Base-by-base conservation (phyloP, 495 filamentous ascomycete species). In the Podospora pseudocomata region DNA sequence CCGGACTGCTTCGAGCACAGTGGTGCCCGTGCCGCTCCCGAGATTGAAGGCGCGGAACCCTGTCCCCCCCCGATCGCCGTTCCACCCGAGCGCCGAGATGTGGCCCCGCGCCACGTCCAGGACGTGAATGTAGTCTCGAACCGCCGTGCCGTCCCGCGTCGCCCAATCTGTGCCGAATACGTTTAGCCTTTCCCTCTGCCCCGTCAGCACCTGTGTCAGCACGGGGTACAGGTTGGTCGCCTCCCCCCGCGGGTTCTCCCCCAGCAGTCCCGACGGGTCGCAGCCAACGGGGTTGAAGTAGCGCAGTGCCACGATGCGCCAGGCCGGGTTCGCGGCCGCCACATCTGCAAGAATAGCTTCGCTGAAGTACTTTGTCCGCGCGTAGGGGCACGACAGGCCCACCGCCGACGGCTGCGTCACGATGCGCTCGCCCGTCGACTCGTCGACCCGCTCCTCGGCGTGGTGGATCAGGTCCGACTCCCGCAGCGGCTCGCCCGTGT, bases 271-370 rank as follows among this genome's bases (percentile, higher is more conserved):
- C 0, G 86, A 87, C 49, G 87, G 79, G 67, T 90, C 85, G 73
- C 86, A 90, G 5, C 88, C 88, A 32, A 89, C 84, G 5, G 88
- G 88, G 67, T 90, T 90, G 80, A 90, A 90, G 72, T 90, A 90
- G 19, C 88, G 81, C 15, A 90, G 80, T 19, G 86, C 85, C 26
- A 88, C 84, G 68, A 88, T 86, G 13, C 81, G 83, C 87, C 86
- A 89, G 57, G 81, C 81, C 5, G 87, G 82, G 74, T 89, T 84
- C 4, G 88, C 81, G 20, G 76, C 77, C 15, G 86, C 86, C 23
- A 87, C 73, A 70, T 90, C 88, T 15, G 85, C 83, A n/a, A 90
- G 77, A 63, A 90, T 89, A 16, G 85, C 84, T 68, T 90, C 88
- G 69, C 84, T 84, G 69, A 90, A 87, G 81, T 85, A 90, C 74